Evolutionary conservation across 177 flowering plant genomes (phyloP).

Genomic region (Vitis hybrid): DNA sequence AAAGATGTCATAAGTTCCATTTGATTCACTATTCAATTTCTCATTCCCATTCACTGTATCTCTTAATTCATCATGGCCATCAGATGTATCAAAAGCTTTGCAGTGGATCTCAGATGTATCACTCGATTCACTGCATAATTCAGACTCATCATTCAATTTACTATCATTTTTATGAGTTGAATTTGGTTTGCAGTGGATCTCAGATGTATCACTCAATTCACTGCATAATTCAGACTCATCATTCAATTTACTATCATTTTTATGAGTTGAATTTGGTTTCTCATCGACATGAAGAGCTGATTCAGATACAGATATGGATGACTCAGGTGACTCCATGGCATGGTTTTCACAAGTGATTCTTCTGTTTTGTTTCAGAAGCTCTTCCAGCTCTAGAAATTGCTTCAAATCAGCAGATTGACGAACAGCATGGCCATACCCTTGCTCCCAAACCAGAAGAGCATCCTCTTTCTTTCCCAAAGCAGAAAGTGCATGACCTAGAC

Average conservation of each 20-base stretch:
- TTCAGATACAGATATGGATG: constrained; percentile 23
- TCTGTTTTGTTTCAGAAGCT: constrained; percentile 57
- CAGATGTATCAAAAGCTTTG: constrained; percentile 19
- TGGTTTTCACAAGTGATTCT: constrained; percentile 21
- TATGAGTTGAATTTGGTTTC: constrained; percentile 21
- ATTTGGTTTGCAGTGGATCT: constrained; percentile 3
- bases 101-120: constrained; percentile 14
- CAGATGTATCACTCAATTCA: constrained; percentile 18
- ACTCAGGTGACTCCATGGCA: constrained; percentile 27
- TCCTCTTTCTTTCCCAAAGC: constrained; percentile 83
- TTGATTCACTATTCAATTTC: constrained; percentile 16
- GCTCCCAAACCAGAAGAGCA: constrained; percentile 75
- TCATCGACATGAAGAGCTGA: constrained; percentile 25
- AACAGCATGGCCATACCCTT: constrained; percentile 72
- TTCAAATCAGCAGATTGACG: constrained; percentile 73
- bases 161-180: constrained; percentile 11
- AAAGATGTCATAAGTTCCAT: constrained; percentile 22
- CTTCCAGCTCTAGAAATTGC: constrained; percentile 86
- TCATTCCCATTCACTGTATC: constrained; percentile 10
- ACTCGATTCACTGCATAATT: constrained; percentile 12
- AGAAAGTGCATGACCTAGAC: constrained; percentile 72
- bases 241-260: constrained; percentile 16
- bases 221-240: constrained; percentile 18
- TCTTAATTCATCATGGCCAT: constrained; percentile 9
- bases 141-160: constrained; percentile 20